Evolutionary conservation across 2,329 filamentous ascomycete species (phyloP), one percentile per base, ranked within the genome.

Genomic region (Dactylella cylindrospora): DNA sequence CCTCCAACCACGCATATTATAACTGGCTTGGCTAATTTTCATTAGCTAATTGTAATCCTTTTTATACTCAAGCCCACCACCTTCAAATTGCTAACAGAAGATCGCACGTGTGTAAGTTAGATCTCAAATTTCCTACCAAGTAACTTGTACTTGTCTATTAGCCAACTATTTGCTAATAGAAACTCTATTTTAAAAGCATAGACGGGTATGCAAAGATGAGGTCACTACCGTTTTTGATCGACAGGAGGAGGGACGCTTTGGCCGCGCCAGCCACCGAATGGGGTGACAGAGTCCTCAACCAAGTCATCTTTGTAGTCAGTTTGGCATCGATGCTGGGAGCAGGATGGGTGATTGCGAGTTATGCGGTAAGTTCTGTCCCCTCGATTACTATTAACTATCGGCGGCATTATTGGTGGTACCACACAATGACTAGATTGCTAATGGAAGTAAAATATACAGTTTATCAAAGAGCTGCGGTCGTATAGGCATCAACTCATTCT

Each of bases 401-500:
- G 20, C 46, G 32, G 5, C 6, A 12, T 35, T 12, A 13, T 7
- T 35, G 32, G 32, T 13, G 17, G 32, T 6, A 35, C 17, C 12
- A 35, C 20, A 3, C 17, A 19, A 10, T 38, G 5, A 38, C 12
- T 9, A 38, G 22, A 9, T 15, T n/a, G 12, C 12, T 12, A 15
- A 5, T 29, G 15, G 19, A 20, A n/a, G n/a, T 35, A 39, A 8
- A 38, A 36, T 43, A n/a, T 39, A n/a, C 46, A 75, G 73, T 54
- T 71, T n/a, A 74, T 75, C 60, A 70, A 70, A 43, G 66, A 69
- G 45, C 65, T 74, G 17, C 67, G 73, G 20, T 72, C 69, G 6
- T 75, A 75, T 59, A 70, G 74, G 2, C 74, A 75, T 65, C 73
- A 74, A 49, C 68, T 76, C 12, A 75, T 76, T 32, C 65, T 75